These are phyloP conservation scores for Sugiyamaella chiloensis DNA, from an alignment of 805 yeast genomes.

Conservation along the genomic window DNA sequence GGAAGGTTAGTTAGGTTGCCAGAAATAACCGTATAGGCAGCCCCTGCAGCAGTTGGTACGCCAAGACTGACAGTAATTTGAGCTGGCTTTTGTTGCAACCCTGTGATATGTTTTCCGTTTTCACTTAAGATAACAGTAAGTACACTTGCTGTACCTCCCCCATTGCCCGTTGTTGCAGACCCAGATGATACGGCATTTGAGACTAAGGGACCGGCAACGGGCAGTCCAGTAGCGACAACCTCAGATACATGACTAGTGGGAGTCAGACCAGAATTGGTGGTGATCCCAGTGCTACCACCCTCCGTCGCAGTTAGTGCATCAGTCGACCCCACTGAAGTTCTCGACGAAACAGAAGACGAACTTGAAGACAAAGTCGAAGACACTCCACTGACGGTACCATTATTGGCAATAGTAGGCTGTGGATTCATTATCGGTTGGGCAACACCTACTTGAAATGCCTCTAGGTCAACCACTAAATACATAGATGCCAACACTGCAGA, in stretches of 20 bases:
- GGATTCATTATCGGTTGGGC: slow-evolving; percentile 17
- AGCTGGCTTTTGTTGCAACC: not conserved
- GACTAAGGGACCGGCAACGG: not conserved
- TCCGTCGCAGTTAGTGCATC: too few species aligned
- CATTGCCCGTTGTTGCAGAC: not conserved
- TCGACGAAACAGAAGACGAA: not conserved
- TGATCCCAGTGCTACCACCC: too few species aligned
- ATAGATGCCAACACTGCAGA: slow-evolving; percentile 18
- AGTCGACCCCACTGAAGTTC: not conserved
- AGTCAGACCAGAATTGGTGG: not conserved
- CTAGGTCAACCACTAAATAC: slow-evolving; percentile 25
- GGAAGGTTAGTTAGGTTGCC: slow-evolving; percentile 10
- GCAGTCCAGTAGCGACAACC: not conserved
- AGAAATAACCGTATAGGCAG: too few species aligned
- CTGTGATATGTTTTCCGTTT: too few species aligned
- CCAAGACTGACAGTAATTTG: slow-evolving; percentile 1
- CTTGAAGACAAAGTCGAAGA: not conserved
- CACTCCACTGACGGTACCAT: not conserved
- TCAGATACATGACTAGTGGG: not conserved
- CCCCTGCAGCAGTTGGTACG: too few species aligned
- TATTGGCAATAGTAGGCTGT: not conserved
- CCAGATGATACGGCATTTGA: not conserved
- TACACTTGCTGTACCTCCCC: not conserved
- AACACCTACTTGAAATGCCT: slow-evolving; percentile 20
- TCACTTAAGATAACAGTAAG: too few species aligned